Evolutionary conservation across 305 asterid species (phyloP).

Genomic region (Rubia balearica): DNA sequence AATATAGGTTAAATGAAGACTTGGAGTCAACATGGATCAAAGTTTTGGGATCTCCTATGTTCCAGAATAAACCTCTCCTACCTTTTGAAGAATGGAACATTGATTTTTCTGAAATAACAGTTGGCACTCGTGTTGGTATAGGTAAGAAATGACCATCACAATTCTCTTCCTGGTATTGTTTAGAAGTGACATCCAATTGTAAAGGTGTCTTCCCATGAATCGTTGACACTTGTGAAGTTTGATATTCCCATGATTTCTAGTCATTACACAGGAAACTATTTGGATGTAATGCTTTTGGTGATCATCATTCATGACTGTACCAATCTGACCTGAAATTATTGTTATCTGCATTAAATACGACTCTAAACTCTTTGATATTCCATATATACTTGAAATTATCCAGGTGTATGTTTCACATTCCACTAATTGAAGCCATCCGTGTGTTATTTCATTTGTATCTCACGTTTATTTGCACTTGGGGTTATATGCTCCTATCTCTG

Average conservation of each 20-base stretch:
- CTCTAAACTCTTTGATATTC: background rate
- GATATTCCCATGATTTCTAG: background rate
- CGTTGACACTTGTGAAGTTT: background rate
- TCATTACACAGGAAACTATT: background rate
- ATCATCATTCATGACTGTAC: background rate
- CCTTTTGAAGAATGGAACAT: conserved; percentile 96
- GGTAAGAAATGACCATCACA: conserved; percentile 43
- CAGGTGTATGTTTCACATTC: background rate
- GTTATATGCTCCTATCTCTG: background rate
- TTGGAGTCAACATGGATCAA: conserved; percentile 82
- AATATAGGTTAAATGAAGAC: conserved; percentile 48
- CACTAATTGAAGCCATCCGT: background rate
- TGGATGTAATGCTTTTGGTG: background rate
- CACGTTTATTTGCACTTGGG: background rate
- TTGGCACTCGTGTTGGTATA: conserved; percentile 94
- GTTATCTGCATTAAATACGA: background rate
- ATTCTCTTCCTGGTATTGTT: background rate
- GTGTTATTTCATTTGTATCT: background rate
- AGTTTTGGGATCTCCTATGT: conserved; percentile 67
- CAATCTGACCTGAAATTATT: background rate
- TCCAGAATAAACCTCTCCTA: conserved; percentile 73
- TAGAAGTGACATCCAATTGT: background rate
- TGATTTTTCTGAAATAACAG: conserved; percentile 81
- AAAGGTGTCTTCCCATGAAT: background rate
- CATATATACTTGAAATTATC: background rate